phyloP scores from a whole-genome alignment of 768 basidiomycete genomes.

The Amanita pallidorosea region DNA sequence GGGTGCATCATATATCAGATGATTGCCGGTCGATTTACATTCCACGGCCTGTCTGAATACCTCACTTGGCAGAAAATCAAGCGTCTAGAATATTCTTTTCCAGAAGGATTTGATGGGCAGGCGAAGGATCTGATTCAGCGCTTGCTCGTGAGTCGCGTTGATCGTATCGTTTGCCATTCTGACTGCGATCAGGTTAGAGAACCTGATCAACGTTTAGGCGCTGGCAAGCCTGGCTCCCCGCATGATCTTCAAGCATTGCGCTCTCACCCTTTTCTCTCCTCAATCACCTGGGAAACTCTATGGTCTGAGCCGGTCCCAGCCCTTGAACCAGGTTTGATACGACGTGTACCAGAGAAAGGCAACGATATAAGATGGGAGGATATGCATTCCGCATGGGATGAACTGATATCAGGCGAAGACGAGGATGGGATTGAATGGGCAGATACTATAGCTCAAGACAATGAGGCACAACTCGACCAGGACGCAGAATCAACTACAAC shows the following conservation, averaged over 20 bases:
- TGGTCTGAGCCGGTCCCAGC: slow-evolving; percentile 56
- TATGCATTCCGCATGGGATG: slow-evolving; percentile 45
- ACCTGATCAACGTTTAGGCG: slow-evolving; percentile 50
- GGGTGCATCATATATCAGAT: slow-evolving; percentile 94
- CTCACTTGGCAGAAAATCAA: slow-evolving; percentile 94
- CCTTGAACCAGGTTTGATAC: slow-evolving; percentile 47
- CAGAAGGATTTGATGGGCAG: slow-evolving; percentile 72
- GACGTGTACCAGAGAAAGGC: slow-evolving; percentile 23
- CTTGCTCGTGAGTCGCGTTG: slow-evolving; percentile 49
- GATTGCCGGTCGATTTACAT: slow-evolving; percentile 85
- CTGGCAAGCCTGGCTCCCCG: slow-evolving; percentile 27
- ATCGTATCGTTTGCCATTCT: background rate
- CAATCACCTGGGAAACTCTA: slow-evolving; percentile 48
- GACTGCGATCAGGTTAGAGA: slow-evolving; percentile 36
- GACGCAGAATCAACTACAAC: background rate
- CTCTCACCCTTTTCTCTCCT: slow-evolving; percentile 49
- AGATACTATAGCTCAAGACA: slow-evolving; percentile 26
- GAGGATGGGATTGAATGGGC: slow-evolving; percentile 45
- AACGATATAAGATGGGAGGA: slow-evolving; percentile 37
- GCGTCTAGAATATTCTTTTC: slow-evolving; percentile 76
- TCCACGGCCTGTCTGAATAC: slow-evolving; percentile 86
- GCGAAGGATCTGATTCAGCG: slow-evolving; percentile 73
- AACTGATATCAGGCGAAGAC: slow-evolving; percentile 23
- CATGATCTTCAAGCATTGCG: slow-evolving; percentile 39
- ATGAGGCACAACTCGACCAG: slow-evolving; percentile 1